A percentile compares a stretch with the other conserved stretches of the same genome.
Evolutionary conservation across 2,329 filamentous ascomycete genomes (phyloP).

Genomic region (Aspergillus ibericus): DNA sequence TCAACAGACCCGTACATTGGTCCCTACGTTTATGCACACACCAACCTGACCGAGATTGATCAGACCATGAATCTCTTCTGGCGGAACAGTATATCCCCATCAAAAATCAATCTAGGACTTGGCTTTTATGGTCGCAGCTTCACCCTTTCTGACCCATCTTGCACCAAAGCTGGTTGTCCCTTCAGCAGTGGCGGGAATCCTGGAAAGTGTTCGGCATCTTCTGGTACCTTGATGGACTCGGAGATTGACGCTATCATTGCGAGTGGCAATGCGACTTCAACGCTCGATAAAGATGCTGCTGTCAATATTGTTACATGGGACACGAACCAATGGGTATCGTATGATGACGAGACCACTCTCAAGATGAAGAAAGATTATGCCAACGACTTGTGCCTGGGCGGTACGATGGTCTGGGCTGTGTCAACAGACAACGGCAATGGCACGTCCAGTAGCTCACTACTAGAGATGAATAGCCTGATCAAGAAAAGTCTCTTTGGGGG

Average conservation of each 20-base stretch:
- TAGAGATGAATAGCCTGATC: not conserved
- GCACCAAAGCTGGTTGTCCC: not conserved
- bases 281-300: not conserved
- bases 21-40: constrained; percentile 18
- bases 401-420: constrained; percentile 15
- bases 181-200: not conserved
- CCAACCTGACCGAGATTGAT: constrained; percentile 17
- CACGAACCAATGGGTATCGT: constrained; percentile 12
- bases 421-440: not conserved
- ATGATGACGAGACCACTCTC: constrained; percentile 12
- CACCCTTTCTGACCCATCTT: not conserved
- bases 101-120: constrained; percentile 38
- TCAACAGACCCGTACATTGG: constrained; percentile 13
- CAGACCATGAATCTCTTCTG: not conserved
- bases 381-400: constrained; percentile 11
- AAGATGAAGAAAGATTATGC: constrained; percentile 16
- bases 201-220: not conserved
- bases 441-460: not conserved
- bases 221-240: not conserved
- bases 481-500: not conserved
- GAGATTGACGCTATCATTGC: not conserved
- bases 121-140: constrained; percentile 44
- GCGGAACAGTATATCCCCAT: not conserved
- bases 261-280: not conserved
- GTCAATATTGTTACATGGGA: constrained; percentile 7